These are phyloP conservation scores for Chlorella vulgaris DNA, from an alignment of 139 green algal species.

Conservation along the genomic window DNA sequence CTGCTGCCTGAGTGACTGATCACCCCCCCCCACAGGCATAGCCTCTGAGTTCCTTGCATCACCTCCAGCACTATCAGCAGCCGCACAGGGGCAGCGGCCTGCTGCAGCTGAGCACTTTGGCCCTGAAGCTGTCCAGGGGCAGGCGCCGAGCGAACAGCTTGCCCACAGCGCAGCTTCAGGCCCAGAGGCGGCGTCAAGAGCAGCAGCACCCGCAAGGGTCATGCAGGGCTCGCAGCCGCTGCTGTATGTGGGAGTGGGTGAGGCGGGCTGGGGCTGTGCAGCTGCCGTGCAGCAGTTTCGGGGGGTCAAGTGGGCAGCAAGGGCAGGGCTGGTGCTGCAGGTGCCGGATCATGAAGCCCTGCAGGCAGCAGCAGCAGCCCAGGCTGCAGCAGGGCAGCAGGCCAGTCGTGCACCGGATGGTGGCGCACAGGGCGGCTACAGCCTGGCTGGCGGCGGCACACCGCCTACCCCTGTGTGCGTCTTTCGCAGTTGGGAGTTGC, in stretches of 20 bases:
- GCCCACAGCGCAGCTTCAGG: too few relatives aligned
- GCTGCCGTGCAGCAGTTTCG: neutral
- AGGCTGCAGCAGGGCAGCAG: neutral
- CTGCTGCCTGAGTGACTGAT: too few relatives aligned
- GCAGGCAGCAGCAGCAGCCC: neutral
- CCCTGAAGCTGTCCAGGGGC: too few relatives aligned
- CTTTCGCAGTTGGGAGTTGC: slow-evolving; percentile 12
- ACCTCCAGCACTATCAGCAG: neutral
- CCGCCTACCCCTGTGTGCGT: neutral
- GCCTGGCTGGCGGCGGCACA: neutral
- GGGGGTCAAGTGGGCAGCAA: slow-evolving; percentile 16
- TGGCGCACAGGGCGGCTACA: neutral
- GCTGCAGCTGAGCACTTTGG: too few relatives aligned
- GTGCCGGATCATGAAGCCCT: slow-evolving; percentile 12
- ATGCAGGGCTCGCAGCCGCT: neutral
- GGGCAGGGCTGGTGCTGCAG: slow-evolving; percentile 13
- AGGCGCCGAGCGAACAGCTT: too few relatives aligned
- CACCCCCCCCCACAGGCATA: too few relatives aligned
- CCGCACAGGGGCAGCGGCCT: neutral
- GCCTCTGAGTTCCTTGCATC: slow-evolving; percentile 4
- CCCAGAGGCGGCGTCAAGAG: too few relatives aligned
- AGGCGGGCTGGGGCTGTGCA: slow-evolving; percentile 17
- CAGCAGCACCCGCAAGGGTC: too few relatives aligned
- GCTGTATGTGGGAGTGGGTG: neutral
- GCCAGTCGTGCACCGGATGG: neutral